Conservation (phyloP, 495 filamentous ascomycete genomes). For the Venustampulla echinocandica region DNA sequence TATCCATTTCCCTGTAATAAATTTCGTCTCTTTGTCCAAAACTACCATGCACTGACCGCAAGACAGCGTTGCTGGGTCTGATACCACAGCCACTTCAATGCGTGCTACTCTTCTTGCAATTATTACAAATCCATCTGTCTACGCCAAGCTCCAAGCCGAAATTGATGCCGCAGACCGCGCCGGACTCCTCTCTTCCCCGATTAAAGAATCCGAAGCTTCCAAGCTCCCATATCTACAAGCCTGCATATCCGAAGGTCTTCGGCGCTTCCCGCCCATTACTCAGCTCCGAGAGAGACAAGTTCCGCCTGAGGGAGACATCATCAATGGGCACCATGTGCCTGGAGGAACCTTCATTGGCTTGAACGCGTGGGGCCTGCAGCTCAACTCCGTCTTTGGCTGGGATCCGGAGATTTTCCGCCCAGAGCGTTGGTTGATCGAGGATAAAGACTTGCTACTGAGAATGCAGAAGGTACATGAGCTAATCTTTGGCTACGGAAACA, state of each 20-base stretch:
- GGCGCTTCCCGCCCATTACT: conserved; percentile 33
- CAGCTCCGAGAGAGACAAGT: conserved; percentile 34
- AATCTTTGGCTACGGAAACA: conserved; percentile 36
- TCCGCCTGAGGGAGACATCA: conserved; percentile 39
- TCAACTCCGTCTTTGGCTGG: conserved; percentile 36
- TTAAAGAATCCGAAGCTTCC: conserved; percentile 31
- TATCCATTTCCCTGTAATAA: conserved; percentile 12
- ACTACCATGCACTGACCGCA: background rate
- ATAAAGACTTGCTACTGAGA: conserved; percentile 23
- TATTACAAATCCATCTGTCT: conserved; percentile 36
- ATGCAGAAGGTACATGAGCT: conserved; percentile 34
- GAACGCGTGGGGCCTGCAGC: conserved; percentile 22
- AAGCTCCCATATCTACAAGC: conserved; percentile 43
- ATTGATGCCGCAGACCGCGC: conserved; percentile 24
- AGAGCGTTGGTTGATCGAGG: conserved; percentile 45
- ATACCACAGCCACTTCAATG: conserved; percentile 54
- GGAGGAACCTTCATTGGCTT: conserved; percentile 43
- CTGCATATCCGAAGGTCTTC: conserved; percentile 41
- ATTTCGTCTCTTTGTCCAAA: background rate
- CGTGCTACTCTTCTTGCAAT: conserved; percentile 47
- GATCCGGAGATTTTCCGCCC: conserved; percentile 43
- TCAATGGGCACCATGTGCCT: conserved; percentile 41
- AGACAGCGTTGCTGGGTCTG: conserved; percentile 49
- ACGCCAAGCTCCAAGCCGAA: conserved; percentile 24
- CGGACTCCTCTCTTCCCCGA: conserved; percentile 25